Conservation (phyloP, 345 rosid species). For the Rhizophora apiculata region DNA sequence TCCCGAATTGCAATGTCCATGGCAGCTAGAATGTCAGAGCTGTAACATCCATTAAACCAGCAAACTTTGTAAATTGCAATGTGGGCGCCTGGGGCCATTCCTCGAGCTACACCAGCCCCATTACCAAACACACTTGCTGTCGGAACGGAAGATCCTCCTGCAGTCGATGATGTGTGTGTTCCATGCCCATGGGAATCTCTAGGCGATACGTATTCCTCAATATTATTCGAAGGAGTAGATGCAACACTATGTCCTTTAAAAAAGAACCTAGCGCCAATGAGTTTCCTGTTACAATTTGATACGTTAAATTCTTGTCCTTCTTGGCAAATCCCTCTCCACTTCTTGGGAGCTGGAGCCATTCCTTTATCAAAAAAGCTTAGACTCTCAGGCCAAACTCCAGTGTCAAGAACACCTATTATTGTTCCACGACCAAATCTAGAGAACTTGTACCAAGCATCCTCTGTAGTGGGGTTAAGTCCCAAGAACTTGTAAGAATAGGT, state of each 20-base stretch:
- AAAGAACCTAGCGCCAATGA: conserved; percentile 85
- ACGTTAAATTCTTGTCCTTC: conserved; percentile 61
- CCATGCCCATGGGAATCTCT: conserved; percentile 87
- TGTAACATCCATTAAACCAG: conserved; percentile 83
- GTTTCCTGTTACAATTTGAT: conserved; percentile 63
- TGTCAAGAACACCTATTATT: conserved; percentile 75
- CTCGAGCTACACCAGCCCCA: conserved; percentile 77
- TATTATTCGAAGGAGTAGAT: conserved; percentile 31
- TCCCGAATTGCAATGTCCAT: conserved; percentile 78
- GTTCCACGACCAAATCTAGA: conserved; percentile 61
- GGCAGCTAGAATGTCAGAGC: conserved; percentile 87
- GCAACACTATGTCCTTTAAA: conserved; percentile 71
- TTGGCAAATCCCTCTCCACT: conserved; percentile 80
- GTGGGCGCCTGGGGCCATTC: conserved; percentile 86
- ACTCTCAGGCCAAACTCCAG: conserved; percentile 92
- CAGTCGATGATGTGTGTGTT: conserved; percentile 87
- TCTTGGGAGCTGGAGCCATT: conserved; percentile 67
- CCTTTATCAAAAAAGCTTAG: conserved; percentile 71
- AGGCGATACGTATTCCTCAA: conserved; percentile 63
- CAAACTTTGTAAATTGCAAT: conserved; percentile 85
- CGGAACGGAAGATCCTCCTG: conserved; percentile 67
- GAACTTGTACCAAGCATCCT: conserved; percentile 52
- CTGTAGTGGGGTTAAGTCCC: conserved; percentile 46
- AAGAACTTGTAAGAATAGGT: conserved; percentile 86
- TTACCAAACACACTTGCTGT: conserved; percentile 67